phyloP scores from a whole-genome alignment of 345 rosid genomes.

The Eucalyptus pauciflora region DNA sequence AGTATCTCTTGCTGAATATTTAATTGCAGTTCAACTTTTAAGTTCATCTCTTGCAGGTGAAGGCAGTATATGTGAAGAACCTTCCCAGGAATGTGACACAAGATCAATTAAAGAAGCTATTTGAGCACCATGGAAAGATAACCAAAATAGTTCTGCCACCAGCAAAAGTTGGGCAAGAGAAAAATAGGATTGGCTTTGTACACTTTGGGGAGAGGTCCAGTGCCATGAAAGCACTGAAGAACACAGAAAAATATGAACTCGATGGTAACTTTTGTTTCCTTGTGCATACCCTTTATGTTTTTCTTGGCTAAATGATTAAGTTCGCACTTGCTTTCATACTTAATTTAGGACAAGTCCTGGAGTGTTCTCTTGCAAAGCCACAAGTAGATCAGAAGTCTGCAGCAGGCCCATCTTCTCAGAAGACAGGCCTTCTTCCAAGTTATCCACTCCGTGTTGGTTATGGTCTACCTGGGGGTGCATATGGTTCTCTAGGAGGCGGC shows the following conservation, averaged over 20 bases:
- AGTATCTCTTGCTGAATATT: background rate
- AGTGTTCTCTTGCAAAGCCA: constrained; percentile 93
- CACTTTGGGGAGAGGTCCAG: constrained; percentile 91
- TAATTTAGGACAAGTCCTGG: constrained; percentile 65
- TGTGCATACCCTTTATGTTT: background rate
- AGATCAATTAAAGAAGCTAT: constrained; percentile 60
- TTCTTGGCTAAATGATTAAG: background rate
- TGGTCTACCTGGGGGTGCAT: constrained; percentile 62
- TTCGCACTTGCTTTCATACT: background rate
- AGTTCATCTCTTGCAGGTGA: constrained; percentile 41
- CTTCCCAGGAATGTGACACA: constrained; percentile 70
- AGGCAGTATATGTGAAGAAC: constrained; percentile 84
- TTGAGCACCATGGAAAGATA: constrained; percentile 79
- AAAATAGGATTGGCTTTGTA: constrained; percentile 79
- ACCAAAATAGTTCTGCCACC: constrained; percentile 81
- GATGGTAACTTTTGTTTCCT: constrained; percentile 39
- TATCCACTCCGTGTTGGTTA: constrained; percentile 59
- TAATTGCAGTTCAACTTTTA: background rate
- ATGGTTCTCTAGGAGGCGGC: constrained; percentile 51
- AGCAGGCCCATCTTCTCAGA: constrained; percentile 40
- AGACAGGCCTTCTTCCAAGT: constrained; percentile 50
- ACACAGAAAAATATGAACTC: constrained; percentile 82
- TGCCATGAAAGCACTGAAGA: constrained; percentile 76
- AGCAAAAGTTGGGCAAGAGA: constrained; percentile 76
- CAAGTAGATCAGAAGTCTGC: constrained; percentile 66